Conservation (phyloP, 345 rosid genomes). For the Populus davidiana region DNA sequence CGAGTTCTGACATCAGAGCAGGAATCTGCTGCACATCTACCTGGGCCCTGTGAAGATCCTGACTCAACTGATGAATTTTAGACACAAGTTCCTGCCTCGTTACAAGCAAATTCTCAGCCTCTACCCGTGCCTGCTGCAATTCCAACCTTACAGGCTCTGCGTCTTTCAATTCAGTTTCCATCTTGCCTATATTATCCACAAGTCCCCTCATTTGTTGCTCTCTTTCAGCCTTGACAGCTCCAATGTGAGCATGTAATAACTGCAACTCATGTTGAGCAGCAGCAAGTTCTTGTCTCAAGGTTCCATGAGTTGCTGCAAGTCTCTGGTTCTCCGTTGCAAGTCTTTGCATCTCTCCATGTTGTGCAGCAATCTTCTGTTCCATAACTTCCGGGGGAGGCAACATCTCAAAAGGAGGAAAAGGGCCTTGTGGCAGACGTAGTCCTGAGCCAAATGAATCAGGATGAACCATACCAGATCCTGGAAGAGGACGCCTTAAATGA, state of each 20-base stretch:
- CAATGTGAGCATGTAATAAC: constrained; percentile 68
- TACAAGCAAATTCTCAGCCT: constrained; percentile 64
- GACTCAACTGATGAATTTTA: constrained; percentile 69
- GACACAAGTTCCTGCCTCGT: constrained; percentile 79
- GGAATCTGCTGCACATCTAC: constrained; percentile 78
- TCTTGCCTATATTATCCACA: constrained; percentile 59
- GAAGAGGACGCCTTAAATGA: constrained; percentile 62
- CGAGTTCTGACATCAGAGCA: constrained; percentile 74
- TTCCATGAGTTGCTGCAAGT: constrained; percentile 74
- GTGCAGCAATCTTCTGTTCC: constrained; percentile 85
- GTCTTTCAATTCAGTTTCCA: constrained; percentile 72
- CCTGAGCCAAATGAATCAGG: constrained; percentile 58
- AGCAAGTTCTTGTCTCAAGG: constrained; percentile 75
- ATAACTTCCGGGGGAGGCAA: constrained; percentile 75
- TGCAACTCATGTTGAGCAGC: constrained; percentile 92
- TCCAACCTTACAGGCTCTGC: constrained; percentile 67
- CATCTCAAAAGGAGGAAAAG: constrained; percentile 61
- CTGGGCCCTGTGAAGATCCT: constrained; percentile 71
- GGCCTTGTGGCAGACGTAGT: constrained; percentile 42
- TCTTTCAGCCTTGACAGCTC: constrained; percentile 66
- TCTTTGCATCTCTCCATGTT: constrained; percentile 79
- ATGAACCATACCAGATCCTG: constrained; percentile 54
- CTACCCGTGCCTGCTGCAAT: constrained; percentile 67
- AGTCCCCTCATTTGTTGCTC: constrained; percentile 72
- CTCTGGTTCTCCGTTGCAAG: constrained; percentile 90